Base-by-base conservation (phyloP, 805 yeast species). In the Yamadazyma olivae region DNA sequence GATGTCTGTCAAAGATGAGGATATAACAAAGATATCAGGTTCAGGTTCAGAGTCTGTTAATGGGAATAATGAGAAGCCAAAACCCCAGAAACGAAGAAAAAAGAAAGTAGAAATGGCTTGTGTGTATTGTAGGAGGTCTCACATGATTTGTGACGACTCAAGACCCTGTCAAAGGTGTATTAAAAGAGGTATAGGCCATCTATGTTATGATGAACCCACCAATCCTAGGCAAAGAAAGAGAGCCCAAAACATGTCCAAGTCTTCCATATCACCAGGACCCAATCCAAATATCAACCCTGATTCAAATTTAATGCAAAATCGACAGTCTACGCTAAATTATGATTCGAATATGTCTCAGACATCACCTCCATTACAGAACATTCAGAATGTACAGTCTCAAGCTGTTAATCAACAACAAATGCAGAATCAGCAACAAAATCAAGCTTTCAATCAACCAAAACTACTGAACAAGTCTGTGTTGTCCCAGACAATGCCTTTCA, bases 61-160 rank as follows among this genome's bases (percentile, higher is more conserved):
- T 15, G 28, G 17, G 15, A 25, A n/a, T 12, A 8, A 21, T 9
- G 24, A 30, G 17, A 35, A 22, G 33, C 30, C 40, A 19, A 40
- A 39, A 29, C 21, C 27, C 18, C 21, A 27, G 19, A 32, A 41
- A 36, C 52, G 50, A 32, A 60, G 75, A 36, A 75, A 70, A 57
- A 63, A 74, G 51, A 77, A 79, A 50, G 77, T 74, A 10, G 74
- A 67, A 15, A 64, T 72, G 33, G 95, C 98, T 0, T 90, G 98
- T 61, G 83, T 90, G 1, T 90, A 85, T 53, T 90, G 97, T 56
- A 75, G 96, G 26, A 68, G 98, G 36, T 86, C 96, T 0, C 98
- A 90, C 57, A 86, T 90, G 90, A 84, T 88, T 20, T 90, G 98
- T 61, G 95, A 89, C 56, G 83, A 80, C 27, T 65, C 76, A 14